These are phyloP conservation scores for Elasticomyces elasticus DNA, from an alignment of 495 filamentous ascomycete species.

Conservation along the genomic window DNA sequence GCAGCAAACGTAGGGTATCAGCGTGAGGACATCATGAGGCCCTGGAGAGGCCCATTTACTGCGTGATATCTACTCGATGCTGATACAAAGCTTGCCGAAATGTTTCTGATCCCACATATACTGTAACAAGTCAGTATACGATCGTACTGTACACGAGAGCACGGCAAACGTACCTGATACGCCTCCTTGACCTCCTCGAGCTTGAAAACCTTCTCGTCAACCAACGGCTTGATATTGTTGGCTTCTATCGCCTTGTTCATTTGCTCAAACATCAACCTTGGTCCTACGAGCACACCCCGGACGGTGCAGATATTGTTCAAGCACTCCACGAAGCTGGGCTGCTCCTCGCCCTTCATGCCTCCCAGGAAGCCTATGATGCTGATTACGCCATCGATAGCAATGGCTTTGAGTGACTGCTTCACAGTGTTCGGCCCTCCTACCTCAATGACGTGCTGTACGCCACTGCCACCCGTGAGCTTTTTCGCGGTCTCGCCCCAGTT, in stretches of 20 bases:
- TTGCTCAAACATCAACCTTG: constrained; percentile 32
- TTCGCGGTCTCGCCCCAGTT: constrained; percentile 73
- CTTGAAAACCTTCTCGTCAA: constrained; percentile 34
- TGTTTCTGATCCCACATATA: constrained; percentile 63
- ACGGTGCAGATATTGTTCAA: constrained; percentile 30
- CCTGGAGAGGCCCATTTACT: too few relatives aligned
- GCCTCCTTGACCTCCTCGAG: constrained; percentile 32
- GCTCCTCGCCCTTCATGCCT: constrained; percentile 24
- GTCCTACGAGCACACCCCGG: constrained; percentile 32
- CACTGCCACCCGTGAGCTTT: constrained; percentile 48
- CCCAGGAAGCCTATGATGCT: constrained; percentile 36
- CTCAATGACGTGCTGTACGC: constrained; percentile 55
- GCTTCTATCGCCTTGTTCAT: constrained; percentile 34
- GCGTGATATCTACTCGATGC: constrained; percentile 43
- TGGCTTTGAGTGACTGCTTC: constrained; percentile 21
- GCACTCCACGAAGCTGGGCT: constrained; percentile 30
- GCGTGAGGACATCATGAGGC: too few relatives aligned
- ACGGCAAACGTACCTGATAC: constrained; percentile 24
- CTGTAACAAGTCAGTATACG: constrained; percentile 4
- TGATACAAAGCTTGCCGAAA: constrained; percentile 64
- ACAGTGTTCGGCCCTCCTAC: constrained; percentile 36
- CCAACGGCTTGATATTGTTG: constrained; percentile 32
- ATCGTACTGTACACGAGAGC: background rate
- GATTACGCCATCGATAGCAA: constrained; percentile 35
- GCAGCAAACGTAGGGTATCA: too few relatives aligned